These are phyloP conservation scores for Diplotaxis tenuifolia DNA, from an alignment of 345 rosid species.

Conservation along the genomic window DNA sequence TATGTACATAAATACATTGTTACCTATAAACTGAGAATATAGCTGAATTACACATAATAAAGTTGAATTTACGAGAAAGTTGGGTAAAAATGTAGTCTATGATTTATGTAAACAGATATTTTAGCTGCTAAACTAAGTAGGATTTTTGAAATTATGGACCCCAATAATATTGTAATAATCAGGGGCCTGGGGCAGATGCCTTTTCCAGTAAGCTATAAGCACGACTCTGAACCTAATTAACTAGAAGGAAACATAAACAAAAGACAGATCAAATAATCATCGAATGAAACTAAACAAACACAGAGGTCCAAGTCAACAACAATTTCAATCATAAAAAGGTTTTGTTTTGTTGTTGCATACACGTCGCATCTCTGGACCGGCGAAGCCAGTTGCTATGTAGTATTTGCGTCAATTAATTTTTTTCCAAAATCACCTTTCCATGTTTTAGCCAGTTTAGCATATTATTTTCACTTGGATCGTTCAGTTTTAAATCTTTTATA, in stretches of 20 bases:
- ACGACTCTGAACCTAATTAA: not conserved
- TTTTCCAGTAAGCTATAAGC: too few species aligned
- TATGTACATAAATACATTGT: too few species aligned
- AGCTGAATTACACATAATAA: too few species aligned
- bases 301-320: conserved; percentile 18
- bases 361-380: conserved; percentile 26
- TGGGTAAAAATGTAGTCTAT: too few species aligned
- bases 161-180: too few species aligned
- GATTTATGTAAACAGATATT: too few species aligned
- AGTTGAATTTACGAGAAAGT: too few species aligned
- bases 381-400: not conserved
- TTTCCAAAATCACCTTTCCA: not conserved
- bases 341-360: conserved; percentile 16
- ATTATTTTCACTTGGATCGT: not conserved
- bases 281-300: not conserved
- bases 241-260: conserved; percentile 1
- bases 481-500: not conserved
- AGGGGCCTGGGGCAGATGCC: too few species aligned
- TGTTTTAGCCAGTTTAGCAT: not conserved
- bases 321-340: not conserved
- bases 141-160: too few species aligned
- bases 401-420: not conserved
- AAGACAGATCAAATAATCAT: not conserved
- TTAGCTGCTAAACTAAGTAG: too few species aligned
- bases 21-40: too few species aligned